Conservation (phyloP, 2,329 filamentous ascomycete species). For the Paracoccidioides lutzii region DNA sequence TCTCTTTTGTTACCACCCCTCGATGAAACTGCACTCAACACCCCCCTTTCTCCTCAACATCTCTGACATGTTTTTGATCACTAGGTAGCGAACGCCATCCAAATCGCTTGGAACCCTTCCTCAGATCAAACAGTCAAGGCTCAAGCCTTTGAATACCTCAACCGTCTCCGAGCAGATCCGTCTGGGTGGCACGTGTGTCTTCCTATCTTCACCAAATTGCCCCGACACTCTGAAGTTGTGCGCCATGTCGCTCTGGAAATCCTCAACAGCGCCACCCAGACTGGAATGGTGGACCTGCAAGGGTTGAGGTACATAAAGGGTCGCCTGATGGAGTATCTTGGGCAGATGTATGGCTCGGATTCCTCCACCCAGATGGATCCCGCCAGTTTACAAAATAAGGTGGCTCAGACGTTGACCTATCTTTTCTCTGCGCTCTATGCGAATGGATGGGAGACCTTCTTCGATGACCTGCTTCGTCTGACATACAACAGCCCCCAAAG, state of each 20-base stretch:
- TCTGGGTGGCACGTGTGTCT: conserved; percentile 86
- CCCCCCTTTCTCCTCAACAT: neutral
- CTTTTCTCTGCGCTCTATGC: conserved; percentile 82
- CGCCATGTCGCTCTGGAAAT: conserved; percentile 84
- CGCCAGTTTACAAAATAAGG: conserved; percentile 79
- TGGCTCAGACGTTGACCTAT: conserved; percentile 89
- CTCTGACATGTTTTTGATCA: neutral
- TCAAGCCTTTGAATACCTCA: conserved; percentile 54
- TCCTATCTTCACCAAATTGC: conserved; percentile 66
- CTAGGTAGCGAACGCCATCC: conserved; percentile 86
- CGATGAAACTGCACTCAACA: neutral
- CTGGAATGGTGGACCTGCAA: conserved; percentile 58
- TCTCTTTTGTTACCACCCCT: conserved; percentile 2
- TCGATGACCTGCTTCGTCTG: conserved; percentile 76
- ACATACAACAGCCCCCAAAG: conserved; percentile 49
- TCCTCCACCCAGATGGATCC: conserved; percentile 50
- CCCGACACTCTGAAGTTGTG: conserved; percentile 66
- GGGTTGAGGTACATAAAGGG: conserved; percentile 67
- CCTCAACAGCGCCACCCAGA: conserved; percentile 81
- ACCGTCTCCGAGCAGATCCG: conserved; percentile 66
- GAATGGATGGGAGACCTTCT: conserved; percentile 74
- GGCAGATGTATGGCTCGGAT: conserved; percentile 55
- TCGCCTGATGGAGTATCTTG: conserved; percentile 67
- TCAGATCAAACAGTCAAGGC: conserved; percentile 62
- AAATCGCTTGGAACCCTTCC: conserved; percentile 76